Percentiles rank a stretch among this genome's conserved stretches.
Evolutionary conservation across 2,329 filamentous ascomycete genomes (phyloP).

Genomic region (Ceratocystis destructans): DNA sequence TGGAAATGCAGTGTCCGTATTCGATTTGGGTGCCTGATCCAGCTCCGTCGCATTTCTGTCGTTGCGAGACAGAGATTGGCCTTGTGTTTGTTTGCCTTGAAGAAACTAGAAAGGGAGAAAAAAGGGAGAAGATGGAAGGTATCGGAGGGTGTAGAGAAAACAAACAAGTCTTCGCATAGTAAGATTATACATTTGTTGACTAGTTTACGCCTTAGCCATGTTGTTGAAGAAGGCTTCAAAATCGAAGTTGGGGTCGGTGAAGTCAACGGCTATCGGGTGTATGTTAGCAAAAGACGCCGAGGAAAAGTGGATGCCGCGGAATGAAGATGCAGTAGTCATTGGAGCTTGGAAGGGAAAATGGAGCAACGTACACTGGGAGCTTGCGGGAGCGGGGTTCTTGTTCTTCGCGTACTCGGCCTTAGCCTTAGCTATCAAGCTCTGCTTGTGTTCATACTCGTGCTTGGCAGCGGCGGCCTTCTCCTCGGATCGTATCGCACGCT

Average conservation of each 20-base stretch:
- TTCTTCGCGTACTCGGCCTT: conserved; percentile 76
- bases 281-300: not conserved
- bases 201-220: conserved; percentile 38
- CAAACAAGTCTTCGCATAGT: conserved; percentile 6
- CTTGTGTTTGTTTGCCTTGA: not conserved
- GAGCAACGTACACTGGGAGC: conserved; percentile 23
- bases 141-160: conserved; percentile 4
- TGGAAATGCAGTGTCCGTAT: not conserved
- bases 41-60: conserved; percentile 1
- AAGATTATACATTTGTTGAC: conserved; percentile 15
- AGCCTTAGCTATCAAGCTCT: conserved; percentile 80
- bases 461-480: conserved; percentile 58
- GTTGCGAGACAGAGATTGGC: not conserved
- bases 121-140: not conserved
- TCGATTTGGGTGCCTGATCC: not conserved
- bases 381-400: conserved; percentile 41
- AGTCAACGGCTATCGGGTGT: conserved; percentile 32
- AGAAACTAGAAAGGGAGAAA: not conserved
- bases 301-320: too few relatives aligned
- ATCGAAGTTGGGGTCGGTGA: conserved; percentile 80
- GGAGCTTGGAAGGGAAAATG: not conserved
- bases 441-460: conserved; percentile 80
- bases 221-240: conserved; percentile 69
- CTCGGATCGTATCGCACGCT: conserved; percentile 60
- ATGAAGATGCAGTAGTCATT: not conserved